Base-by-base conservation (phyloP, 2,329 filamentous ascomycete species). In the Aspergillus sp. region DNA sequence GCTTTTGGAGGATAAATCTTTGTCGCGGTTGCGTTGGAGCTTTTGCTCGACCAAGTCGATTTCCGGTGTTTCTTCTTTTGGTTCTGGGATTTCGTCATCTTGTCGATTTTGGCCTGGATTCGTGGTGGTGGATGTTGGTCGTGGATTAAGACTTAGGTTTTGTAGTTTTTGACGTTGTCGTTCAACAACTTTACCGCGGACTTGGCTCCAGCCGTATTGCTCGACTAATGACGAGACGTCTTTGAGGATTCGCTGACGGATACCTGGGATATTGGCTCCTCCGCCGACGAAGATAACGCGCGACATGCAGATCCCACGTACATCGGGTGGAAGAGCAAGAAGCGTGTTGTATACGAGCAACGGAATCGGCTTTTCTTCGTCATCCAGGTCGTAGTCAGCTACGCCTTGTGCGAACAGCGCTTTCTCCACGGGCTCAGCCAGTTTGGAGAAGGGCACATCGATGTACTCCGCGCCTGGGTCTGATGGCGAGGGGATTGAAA, bases 221-320 rank as follows among this genome's bases (percentile, higher is more conserved):
- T 81, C 73, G 4, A 93, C 75, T 0, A 95, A 70, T 1, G 71
- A 67, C 3, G 78, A 76, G 1, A 97, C 69, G 57, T 97, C 90
- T 47, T 85, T 78, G 30, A 95, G 68, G 34, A 95, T 76, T 28
- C 91, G 81, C 27, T 77, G 75, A 54, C 87, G 88, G 28, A 98
- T 70, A 1, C 93, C 93, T 0, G 90, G 78, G 6, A 96, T 81
- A 28, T 78, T 78, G 4, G 88, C 82, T 42, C 85, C 85, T 2
- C 88, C 88, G 30, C 93, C 93, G 0, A 84, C 85, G 59, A 98
- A 86, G 10, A 95, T 74, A 41, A 97, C 86, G 35, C 91, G 85
- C 1, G 89, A 83, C 82, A 96, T 93, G 65, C 91, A 96, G 4
- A 84, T 70, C 1, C 86, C 83, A 27, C 93, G 82, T 3, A 90